Evolutionary conservation across 1,284 basidiomycete species (phyloP).

Genomic region (Dichomitus squalens): DNA sequence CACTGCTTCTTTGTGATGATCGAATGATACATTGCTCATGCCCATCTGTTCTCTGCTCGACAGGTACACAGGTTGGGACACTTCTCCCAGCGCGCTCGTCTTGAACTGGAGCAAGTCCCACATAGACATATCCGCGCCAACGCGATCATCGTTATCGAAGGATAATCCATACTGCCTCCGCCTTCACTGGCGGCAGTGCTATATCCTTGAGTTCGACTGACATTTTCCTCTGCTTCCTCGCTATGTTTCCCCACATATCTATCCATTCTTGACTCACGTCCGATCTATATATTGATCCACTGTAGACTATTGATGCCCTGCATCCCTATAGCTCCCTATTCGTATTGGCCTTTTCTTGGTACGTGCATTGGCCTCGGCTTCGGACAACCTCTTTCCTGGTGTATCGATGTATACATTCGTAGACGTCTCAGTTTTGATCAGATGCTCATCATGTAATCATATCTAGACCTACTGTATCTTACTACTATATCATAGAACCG

Average conservation of each 20-base stretch:
- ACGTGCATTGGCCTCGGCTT: background rate
- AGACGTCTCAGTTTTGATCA: no score
- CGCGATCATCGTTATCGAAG: no score
- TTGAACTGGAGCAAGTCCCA: background rate
- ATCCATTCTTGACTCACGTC: background rate
- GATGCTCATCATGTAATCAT: background rate
- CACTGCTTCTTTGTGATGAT: conserved; percentile 9
- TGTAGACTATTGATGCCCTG: background rate
- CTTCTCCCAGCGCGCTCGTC: background rate
- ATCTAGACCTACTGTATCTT: background rate
- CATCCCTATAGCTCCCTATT: background rate
- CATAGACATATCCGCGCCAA: no score
- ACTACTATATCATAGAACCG: background rate
- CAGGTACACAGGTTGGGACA: conserved; percentile 17
- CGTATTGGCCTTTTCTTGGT: background rate
- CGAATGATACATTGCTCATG: conserved; percentile 10
- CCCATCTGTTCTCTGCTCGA: conserved; percentile 4
- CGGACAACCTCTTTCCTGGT: no score
- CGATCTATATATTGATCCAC: background rate
- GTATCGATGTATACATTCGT: no score
- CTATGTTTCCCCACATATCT: background rate
- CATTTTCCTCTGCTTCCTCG: background rate
- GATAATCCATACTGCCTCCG: background rate
- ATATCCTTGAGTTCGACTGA: background rate
- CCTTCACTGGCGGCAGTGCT: background rate